Conservation (phyloP, 345 rosid species). For the Turritis glabra region DNA sequence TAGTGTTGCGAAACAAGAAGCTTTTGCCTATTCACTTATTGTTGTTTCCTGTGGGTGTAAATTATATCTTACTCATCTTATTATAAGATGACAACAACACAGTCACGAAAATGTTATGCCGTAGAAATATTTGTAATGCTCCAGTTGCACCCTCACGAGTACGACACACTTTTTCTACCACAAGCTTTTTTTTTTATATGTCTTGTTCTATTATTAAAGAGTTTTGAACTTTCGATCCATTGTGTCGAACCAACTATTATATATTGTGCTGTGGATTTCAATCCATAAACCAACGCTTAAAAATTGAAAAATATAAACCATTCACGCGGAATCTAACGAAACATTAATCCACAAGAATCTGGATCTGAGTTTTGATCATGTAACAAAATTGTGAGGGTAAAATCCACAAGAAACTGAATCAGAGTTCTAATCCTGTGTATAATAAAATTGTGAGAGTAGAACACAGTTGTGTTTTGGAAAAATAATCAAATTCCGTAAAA, state of each 20-base stretch:
- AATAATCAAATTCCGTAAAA: no score
- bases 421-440: no score
- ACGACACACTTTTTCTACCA: background rate
- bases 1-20: background rate
- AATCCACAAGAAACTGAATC: no score
- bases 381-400: no score
- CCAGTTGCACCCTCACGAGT: background rate
- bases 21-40: conserved; percentile 13
- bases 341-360: no score
- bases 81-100: background rate
- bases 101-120: background rate
- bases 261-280: background rate
- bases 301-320: background rate
- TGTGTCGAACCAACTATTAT: background rate
- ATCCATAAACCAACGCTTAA: background rate
- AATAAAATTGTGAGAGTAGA: no score
- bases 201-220: background rate
- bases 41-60: conserved; percentile 15
- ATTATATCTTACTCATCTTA: background rate
- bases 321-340: no score
- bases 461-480: no score
- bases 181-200: background rate
- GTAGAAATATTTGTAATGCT: background rate
- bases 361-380: no score
- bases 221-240: background rate